Evolutionary conservation across 371 early-diverging fungal genomes (phyloP), one percentile per base, ranked within the genome.

Genomic region (Circinella minor): DNA sequence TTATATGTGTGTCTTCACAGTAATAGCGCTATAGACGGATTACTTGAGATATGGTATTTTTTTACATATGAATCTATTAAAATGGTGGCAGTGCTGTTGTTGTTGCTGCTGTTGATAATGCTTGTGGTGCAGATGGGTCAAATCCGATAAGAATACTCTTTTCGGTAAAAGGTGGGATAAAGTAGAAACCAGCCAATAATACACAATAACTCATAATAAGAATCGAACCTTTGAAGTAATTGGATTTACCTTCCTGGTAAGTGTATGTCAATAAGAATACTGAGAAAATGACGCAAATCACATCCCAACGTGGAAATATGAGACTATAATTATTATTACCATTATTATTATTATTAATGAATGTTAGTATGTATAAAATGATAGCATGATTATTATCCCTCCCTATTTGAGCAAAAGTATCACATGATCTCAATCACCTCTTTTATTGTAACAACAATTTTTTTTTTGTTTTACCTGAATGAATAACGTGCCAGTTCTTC

Each of bases 161-260:
- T 57, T 71, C 71, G 10, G 69, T 61, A 36, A 70, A 66, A 17
- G 81, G 70, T 18, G 93, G 96, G 54, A 90, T 92, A 78, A 87
- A 96, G 61, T 84, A 89, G 74, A 94, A 96, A 11, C 91, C 92
- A 11, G 89, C 89, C 74, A 97, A 79, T 61, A 97, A 79, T 5
- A 98, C 91, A 38, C 83, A 74, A 78, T 98, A 98, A 55, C 92
- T 91, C 18, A 97, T 74, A 47, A 92, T 86, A 57, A 98, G 85
- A 68, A 98, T 95, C 8, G 94, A 85, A 38, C 98, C 98, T 81
- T 98, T 96, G 76, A 98, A 98, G 79, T 97, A 97, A 77, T 98
- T 97, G 66, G 92, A 85, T 78, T 94, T 96, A 66, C 98, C 98
- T 83, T 98, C 98, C 74, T 92, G 93, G 74, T 96, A 97, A 20